Evolutionary conservation across 495 filamentous ascomycete species (phyloP).

Genomic region (Usnea hakonensis): DNA sequence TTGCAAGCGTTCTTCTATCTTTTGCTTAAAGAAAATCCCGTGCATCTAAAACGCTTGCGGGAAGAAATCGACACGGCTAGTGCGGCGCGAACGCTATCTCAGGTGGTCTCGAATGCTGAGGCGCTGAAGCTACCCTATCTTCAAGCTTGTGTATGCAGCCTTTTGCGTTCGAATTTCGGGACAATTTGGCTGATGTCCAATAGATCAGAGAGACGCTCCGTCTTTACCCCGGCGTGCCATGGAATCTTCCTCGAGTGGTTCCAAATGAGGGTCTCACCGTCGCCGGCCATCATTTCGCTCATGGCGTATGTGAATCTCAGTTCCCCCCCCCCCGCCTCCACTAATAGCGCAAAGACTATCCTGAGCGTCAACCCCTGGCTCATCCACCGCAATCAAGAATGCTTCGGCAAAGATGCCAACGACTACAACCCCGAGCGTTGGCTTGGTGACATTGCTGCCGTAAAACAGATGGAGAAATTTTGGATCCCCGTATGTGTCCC

Average conservation of each 20-base stretch:
- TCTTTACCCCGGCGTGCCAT: not conserved
- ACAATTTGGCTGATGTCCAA: not conserved
- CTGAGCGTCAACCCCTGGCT: not conserved
- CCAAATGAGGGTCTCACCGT: not conserved
- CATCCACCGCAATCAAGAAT: not conserved
- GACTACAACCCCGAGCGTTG: not conserved
- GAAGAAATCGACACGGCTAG: not conserved
- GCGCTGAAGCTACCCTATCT: not conserved
- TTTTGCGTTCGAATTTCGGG: not conserved
- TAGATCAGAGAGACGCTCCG: not conserved
- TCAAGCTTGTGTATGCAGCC: not conserved
- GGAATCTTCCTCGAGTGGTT: not conserved
- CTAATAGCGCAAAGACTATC: not conserved
- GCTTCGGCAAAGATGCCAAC: not conserved
- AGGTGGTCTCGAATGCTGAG: not conserved
- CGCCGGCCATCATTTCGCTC: not conserved
- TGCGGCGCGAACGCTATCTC: not conserved
- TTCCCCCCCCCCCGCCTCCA: not conserved
- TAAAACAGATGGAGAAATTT: not conserved
- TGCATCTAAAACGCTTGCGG: not conserved
- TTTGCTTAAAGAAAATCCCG: constrained; percentile 15
- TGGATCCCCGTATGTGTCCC: not conserved
- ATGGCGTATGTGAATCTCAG: not conserved
- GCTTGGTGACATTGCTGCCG: not conserved
- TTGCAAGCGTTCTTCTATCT: constrained; percentile 36